Evolutionary conservation across 805 yeast species (phyloP), one percentile per base, ranked within the genome.

Genomic region (Cyberlindnera samutprakarnensis): DNA sequence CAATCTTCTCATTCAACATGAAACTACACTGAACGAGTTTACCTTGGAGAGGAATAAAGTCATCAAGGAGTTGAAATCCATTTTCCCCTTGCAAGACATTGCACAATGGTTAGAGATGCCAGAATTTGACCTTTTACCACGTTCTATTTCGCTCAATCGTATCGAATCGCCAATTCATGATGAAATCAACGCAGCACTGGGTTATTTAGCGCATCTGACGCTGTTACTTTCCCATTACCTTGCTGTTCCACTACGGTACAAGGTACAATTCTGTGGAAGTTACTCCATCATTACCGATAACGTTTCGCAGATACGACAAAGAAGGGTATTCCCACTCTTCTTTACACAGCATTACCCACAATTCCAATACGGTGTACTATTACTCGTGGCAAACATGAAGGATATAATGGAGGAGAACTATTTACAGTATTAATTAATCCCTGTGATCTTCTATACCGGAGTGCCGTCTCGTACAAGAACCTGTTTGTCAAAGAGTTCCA

Each of bases 401-500:
- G 66, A 64, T 35, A 32, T 50, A n/a, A 23, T 49, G 18, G 38
- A 35, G 9, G 49, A 46, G 15, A 32, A 33, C 2, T 38, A 36
- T 30, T 19, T 14, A 25, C 17, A 29, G 19, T 27, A 22, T 19
- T 31, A 28, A 20, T 18, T n/a, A 7, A 13, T 11, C 6, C 6
- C 13, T 24, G 13, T 17, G 8, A 9, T 24, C 26, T 24, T n/a
- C 37, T 31, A 29, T 22, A 31, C 30, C 7, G 40, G 33, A 14
- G 28, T 24, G 2, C 51, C 47, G 20, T 35, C 31, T 5, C 51
- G 37, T 6, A 64, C 68, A 32, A 68, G 40, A 6, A 49, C 38
- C 41, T 67, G 73, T 29, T 51, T 44, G 46, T 71, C 75, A 36
- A 69, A 53, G 7, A 23, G 42, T n/a, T 51, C 53, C 27, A 23